Evolutionary conservation across 2,329 filamentous ascomycete species (phyloP).

Genomic region (Leptoxyphium fumago): DNA sequence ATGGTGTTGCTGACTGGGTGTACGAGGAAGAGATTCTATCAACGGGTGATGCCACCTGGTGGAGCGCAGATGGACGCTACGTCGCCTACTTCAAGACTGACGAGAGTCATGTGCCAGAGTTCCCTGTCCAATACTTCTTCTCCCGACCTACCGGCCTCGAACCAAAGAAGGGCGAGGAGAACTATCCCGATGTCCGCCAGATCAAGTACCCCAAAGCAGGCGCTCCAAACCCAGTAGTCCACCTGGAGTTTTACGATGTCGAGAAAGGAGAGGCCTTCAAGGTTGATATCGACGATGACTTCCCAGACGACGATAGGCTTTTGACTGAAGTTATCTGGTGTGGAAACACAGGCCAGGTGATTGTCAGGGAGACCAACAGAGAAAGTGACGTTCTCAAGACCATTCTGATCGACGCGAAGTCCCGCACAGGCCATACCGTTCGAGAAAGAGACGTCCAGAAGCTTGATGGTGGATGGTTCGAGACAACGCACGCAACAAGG

Average conservation of each 20-base stretch:
- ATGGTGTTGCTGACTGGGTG: conserved; percentile 95
- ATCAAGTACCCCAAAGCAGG: conserved; percentile 98
- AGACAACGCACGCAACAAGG: conserved; percentile 72
- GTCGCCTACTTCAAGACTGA: conserved; percentile 88
- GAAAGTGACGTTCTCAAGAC: conserved; percentile 86
- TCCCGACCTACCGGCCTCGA: conserved; percentile 64
- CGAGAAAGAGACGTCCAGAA: conserved; percentile 64
- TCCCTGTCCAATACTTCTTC: conserved; percentile 85
- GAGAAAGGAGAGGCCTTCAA: conserved; percentile 62
- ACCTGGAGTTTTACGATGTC: conserved; percentile 79
- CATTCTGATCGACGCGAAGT: conserved; percentile 64
- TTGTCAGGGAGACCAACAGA: conserved; percentile 85
- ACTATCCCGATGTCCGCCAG: conserved; percentile 74
- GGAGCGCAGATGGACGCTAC: conserved; percentile 79
- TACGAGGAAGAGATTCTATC: conserved; percentile 78
- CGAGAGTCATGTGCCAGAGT: conserved; percentile 81
- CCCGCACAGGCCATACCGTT: conserved; percentile 61
- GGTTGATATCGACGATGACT: conserved; percentile 63
- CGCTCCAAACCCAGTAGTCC: conserved; percentile 79
- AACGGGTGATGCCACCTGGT: conserved; percentile 80
- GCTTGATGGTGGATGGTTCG: conserved; percentile 95
- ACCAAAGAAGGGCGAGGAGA: conserved; percentile 58
- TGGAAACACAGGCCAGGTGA: conserved; percentile 53
- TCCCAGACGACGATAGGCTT: conserved; percentile 65
- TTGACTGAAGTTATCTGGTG: conserved; percentile 93